A percentile compares a stretch with the other conserved stretches of the same genome.
These are phyloP conservation scores for Penicillium soppii DNA, from an alignment of 495 filamentous ascomycete species.

Conservation along the genomic window DNA sequence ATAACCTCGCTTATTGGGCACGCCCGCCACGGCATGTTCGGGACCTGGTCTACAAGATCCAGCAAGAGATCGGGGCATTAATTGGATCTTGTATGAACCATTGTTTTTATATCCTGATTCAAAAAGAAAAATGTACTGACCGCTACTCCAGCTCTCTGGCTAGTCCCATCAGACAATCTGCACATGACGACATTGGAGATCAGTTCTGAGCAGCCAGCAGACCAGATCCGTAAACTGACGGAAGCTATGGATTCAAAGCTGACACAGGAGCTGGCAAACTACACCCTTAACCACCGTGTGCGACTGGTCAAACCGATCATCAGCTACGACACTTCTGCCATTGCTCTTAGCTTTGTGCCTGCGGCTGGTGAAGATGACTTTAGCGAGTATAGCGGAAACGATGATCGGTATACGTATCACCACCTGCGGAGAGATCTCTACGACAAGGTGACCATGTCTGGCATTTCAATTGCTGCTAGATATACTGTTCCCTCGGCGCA, in stretches of 20 bases:
- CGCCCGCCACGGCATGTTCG: conserved; percentile 71
- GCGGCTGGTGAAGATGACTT: conserved; percentile 54
- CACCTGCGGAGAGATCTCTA: conserved; percentile 82
- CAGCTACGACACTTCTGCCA: conserved; percentile 78
- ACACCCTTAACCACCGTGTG: conserved; percentile 60
- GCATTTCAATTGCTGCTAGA: conserved; percentile 63
- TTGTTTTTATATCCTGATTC: not conserved
- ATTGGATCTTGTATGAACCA: conserved; percentile 56
- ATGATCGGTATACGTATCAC: conserved; percentile 78
- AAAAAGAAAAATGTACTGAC: not conserved
- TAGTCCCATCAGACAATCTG: conserved; percentile 72
- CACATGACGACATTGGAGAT: conserved; percentile 88
- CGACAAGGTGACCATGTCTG: conserved; percentile 52
- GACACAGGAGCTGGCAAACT: conserved; percentile 56
- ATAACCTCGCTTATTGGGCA: conserved; percentile 87
- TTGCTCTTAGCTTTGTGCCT: conserved; percentile 84
- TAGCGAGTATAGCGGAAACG: conserved; percentile 17
- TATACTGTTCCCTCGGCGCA: conserved; percentile 88
- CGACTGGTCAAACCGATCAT: conserved; percentile 79
- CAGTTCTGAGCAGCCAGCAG: conserved; percentile 62
- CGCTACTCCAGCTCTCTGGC: conserved; percentile 67
- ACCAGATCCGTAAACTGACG: conserved; percentile 51
- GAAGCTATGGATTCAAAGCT: not conserved
- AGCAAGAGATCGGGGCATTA: conserved; percentile 58
- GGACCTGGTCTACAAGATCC: conserved; percentile 64